Base-by-base conservation (phyloP, 2,329 filamentous ascomycete species). In the Xylariaceae sp. region DNA sequence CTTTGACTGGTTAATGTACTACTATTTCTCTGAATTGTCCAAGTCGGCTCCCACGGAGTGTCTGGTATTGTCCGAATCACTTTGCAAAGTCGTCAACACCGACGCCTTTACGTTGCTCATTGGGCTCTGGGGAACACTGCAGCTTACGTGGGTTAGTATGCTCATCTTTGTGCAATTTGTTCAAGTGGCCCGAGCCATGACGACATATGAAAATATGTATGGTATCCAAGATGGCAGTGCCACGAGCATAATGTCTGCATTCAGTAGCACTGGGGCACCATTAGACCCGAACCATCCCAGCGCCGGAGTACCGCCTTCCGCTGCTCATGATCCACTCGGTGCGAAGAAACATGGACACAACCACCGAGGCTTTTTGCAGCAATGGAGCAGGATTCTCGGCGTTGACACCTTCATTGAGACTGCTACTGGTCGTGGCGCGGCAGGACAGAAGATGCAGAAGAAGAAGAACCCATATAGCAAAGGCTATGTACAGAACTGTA, bases 81-180 rank as follows among this genome's bases (percentile, higher is more conserved):
- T 97, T 9, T 99, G 94, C 77, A 78, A 81, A 43, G 75, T 90
- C 38, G 75, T 95, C 60, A 89, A 89, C 64, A 83, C 87, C 46
- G 93, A 97, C 66, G 79, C 90, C 0, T 96, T 93, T 68, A 93
- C 89, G 1, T 80, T 96, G 22, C 76, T 96, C 11, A 77, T 96
- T 17, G 82, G 82, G 12, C 73, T 89, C 28, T 99, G 94, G 94
- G 81, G 82, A 6, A 80, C 82, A 2, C 75, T 97, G 41, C 95
- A 99, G 70, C 80, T 97, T 31, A 87, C 90, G 17, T 99, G 94
- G 94, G 90, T 97, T 2, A 86, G 88, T n/a, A 97, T 99, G 92
- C 84, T 99, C 33, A 80, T 97, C 54, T 88, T 91, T 58, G 95
- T 97, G 5, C 95, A 99, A 68, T 84, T 97, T 47, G 80, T 97